These are phyloP conservation scores for Dothistroma pini DNA, from an alignment of 2,329 filamentous ascomycete species.

Conservation along the genomic window DNA sequence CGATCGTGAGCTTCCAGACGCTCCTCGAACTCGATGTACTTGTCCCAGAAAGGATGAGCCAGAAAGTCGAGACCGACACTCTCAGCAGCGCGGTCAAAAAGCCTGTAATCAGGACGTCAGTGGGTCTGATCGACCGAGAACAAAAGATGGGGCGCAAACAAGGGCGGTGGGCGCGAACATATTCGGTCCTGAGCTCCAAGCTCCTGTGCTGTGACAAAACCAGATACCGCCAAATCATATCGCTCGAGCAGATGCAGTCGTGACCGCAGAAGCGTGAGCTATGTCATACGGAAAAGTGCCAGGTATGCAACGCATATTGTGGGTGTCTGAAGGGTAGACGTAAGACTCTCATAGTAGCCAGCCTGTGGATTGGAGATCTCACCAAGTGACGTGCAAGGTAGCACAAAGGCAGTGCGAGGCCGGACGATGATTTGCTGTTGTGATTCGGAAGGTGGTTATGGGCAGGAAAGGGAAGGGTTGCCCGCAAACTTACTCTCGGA, in stretches of 20 bases:
- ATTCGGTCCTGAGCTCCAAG: conserved; percentile 15
- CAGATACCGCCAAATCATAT: conserved; percentile 12
- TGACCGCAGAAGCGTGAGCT: conserved; percentile 14
- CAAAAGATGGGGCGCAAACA: conserved; percentile 28
- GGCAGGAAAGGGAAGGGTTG: conserved; percentile 56
- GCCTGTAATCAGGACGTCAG: conserved; percentile 54
- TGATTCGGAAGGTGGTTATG: conserved; percentile 19
- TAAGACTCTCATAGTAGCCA: conserved; percentile 30
- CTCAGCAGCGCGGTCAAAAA: conserved; percentile 85
- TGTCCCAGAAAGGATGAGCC: conserved; percentile 97
- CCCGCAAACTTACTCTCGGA: conserved; percentile 94
- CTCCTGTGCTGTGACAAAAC: conserved; percentile 13
- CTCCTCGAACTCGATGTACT: conserved; percentile 96
- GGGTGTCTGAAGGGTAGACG: conserved; percentile 29
- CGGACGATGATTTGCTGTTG: conserved; percentile 9
- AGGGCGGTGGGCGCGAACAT: conserved; percentile 35
- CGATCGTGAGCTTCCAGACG: conserved; percentile 78
- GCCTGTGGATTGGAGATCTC: conserved; percentile 28
- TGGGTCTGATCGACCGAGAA: conserved; percentile 12
- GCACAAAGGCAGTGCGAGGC: conserved; percentile 18
- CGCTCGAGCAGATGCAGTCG: conserved; percentile 14
- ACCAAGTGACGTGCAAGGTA: conserved; percentile 23
- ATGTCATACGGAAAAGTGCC: not conserved
- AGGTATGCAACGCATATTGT: conserved; percentile 1
- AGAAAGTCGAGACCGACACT: conserved; percentile 90